Percentiles rank a stretch among this genome's conserved stretches.
Conservation (phyloP, 352 stramenopile genomes). For the Peronospora farinosa region DNA sequence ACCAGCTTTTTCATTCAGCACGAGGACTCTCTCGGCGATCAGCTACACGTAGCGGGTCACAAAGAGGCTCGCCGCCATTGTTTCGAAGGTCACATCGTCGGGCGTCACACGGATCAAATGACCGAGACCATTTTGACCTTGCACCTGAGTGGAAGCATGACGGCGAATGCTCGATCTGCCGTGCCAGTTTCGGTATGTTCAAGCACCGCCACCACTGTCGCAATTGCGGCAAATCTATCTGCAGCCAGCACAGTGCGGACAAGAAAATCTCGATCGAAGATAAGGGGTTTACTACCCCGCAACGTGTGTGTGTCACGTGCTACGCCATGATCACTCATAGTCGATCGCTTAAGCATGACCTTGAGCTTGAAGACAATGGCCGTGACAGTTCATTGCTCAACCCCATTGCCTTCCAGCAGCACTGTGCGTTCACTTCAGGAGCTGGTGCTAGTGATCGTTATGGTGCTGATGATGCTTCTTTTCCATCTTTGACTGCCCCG, state of each 20-base stretch:
- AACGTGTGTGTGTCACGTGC: conserved; percentile 75
- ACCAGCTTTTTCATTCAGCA: conserved; percentile 21
- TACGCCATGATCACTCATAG: conserved; percentile 61
- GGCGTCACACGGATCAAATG: conserved; percentile 24
- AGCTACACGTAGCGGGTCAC: conserved; percentile 14
- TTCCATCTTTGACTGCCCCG: conserved; percentile 3
- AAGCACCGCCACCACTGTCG: conserved; percentile 83
- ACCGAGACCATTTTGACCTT: conserved; percentile 35
- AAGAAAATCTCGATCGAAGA: conserved; percentile 67
- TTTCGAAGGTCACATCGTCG: conserved; percentile 23
- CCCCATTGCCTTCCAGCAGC: conserved; percentile 23
- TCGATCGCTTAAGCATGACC: conserved; percentile 30
- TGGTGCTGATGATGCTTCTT: conserved; percentile 12
- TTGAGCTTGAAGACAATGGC: conserved; percentile 25
- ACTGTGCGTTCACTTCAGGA: conserved; percentile 10
- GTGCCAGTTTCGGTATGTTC: conserved; percentile 72
- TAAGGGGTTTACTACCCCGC: conserved; percentile 70
- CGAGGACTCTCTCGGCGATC: conserved; percentile 12
- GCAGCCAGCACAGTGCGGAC: conserved; percentile 72
- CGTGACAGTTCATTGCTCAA: conserved; percentile 22
- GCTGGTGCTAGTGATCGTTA: conserved; percentile 2
- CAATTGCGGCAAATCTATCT: conserved; percentile 81
- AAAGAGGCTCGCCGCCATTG: conserved; percentile 21
- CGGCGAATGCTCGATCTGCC: conserved; percentile 73
- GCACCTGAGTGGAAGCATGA: conserved; percentile 71